phyloP scores from a whole-genome alignment of 2,329 filamentous ascomycete species.

The Trichoderma hamatum region DNA sequence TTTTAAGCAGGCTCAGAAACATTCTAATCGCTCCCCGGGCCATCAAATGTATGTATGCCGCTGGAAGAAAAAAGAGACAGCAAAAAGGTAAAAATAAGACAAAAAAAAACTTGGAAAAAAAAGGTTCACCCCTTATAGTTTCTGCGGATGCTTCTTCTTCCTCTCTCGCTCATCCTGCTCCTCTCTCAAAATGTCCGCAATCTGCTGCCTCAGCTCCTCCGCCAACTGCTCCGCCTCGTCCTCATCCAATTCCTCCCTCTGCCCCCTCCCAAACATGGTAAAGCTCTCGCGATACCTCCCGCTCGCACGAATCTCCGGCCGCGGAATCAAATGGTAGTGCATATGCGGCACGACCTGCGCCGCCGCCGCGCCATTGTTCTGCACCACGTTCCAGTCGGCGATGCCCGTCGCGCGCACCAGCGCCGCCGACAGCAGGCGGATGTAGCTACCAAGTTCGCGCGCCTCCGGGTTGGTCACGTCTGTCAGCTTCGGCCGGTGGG shows the following conservation, averaged over 20 bases:
- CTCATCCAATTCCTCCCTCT: slow-evolving; percentile 74
- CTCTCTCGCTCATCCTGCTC: slow-evolving; percentile 37
- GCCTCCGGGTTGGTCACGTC: slow-evolving; percentile 68
- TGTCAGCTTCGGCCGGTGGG: slow-evolving; percentile 76
- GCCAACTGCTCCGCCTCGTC: slow-evolving; percentile 69
- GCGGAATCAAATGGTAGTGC: slow-evolving; percentile 91
- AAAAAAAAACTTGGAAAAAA: not conserved
- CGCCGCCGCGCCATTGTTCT: slow-evolving; percentile 89
- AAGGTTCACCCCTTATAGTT: slow-evolving; percentile 62
- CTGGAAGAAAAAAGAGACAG: not conserved
- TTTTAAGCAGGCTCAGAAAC: not conserved
- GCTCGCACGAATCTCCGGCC: slow-evolving; percentile 67
- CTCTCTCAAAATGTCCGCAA: slow-evolving; percentile 52
- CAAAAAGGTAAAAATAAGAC: not conserved
- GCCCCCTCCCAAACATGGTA: slow-evolving; percentile 80
- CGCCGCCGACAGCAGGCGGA: slow-evolving; percentile 73
- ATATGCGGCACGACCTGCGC: slow-evolving; percentile 93
- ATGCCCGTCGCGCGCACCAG: slow-evolving; percentile 70
- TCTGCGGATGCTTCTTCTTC: slow-evolving; percentile 35
- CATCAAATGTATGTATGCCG: slow-evolving; percentile 1
- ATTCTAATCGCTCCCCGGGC: slow-evolving; percentile 1
- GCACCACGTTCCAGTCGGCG: slow-evolving; percentile 91
- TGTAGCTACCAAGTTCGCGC: slow-evolving; percentile 65
- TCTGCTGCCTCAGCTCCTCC: slow-evolving; percentile 52
- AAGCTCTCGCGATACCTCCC: slow-evolving; percentile 64